Conservation (phyloP, 169 alveolate genomes). For the Cryptosporidium bovis region DNA sequence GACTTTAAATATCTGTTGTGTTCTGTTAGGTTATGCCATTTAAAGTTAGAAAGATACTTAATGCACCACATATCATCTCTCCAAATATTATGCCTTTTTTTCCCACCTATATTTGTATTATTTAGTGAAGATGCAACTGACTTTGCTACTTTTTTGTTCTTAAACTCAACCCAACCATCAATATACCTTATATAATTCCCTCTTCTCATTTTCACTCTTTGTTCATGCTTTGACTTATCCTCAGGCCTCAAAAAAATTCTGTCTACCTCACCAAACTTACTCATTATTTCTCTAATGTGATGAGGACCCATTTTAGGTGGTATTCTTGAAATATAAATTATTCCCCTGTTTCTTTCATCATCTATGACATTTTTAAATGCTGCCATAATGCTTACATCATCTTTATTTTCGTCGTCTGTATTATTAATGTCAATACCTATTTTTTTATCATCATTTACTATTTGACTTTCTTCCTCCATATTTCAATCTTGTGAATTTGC, state of each 20-base stretch:
- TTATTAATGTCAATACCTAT: background rate
- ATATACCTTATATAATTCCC: constrained; percentile 79
- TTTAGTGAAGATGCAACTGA: constrained; percentile 87
- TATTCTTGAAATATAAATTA: constrained; percentile 85
- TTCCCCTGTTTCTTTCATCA: constrained; percentile 81
- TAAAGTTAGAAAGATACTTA: constrained; percentile 88
- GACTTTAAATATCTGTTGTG: constrained; percentile 82
- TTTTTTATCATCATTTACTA: background rate
- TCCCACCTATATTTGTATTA: constrained; percentile 90
- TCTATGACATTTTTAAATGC: constrained; percentile 43
- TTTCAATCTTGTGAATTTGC: no score
- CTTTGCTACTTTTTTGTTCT: constrained; percentile 89
- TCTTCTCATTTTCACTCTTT: constrained; percentile 79
- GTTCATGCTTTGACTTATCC: constrained; percentile 77
- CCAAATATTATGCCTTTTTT: constrained; percentile 88
- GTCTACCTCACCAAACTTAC: constrained; percentile 83
- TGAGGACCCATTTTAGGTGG: constrained; percentile 90
- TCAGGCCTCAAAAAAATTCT: constrained; percentile 87
- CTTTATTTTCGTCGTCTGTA: background rate
- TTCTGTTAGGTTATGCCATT: constrained; percentile 89
- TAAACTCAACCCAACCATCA: constrained; percentile 93
- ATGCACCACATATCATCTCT: constrained; percentile 92
- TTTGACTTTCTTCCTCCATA: no score
- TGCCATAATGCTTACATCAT: constrained; percentile 8
- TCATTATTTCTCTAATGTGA: constrained; percentile 82